Percentiles rank a stretch among this genome's conserved stretches.
Evolutionary conservation across 306 rosid species (phyloP).

Genomic region (Casuarina cunninghamiana): DNA sequence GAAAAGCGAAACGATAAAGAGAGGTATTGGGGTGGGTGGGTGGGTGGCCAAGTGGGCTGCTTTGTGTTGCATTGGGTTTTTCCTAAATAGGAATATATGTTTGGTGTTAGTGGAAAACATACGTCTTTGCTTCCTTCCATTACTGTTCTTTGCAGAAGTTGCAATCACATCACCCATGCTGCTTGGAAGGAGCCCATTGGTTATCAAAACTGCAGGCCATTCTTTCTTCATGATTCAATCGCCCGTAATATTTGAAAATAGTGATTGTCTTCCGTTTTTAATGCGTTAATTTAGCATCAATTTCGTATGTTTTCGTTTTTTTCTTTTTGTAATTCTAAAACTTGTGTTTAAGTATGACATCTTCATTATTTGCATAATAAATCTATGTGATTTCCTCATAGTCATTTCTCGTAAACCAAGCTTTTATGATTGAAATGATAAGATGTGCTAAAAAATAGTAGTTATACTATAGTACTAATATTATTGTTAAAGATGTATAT

Average conservation of each 20-base stretch:
- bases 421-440: too few relatives aligned
- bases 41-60: constrained; percentile 37
- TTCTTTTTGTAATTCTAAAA: too few relatives aligned
- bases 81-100: constrained; percentile 34
- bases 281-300: too few relatives aligned
- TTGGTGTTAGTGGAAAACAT: constrained; percentile 40
- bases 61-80: constrained; percentile 31
- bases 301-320: too few relatives aligned
- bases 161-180: background rate
- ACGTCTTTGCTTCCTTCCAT: constrained; percentile 37
- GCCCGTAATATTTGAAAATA: background rate
- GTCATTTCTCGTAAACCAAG: too few relatives aligned
- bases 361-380: too few relatives aligned
- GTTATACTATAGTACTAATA: too few relatives aligned
- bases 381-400: too few relatives aligned
- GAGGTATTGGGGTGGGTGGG: constrained; percentile 24
- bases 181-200: background rate
- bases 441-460: too few relatives aligned
- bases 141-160: background rate
- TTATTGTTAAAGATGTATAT: too few relatives aligned
- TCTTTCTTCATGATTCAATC: background rate
- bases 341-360: too few relatives aligned
- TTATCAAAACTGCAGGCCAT: background rate
- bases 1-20: constrained; percentile 30
- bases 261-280: too few relatives aligned